These are phyloP conservation scores for Sporodiniella umbellata DNA, from an alignment of 371 early-diverging fungal genomes.

Conservation along the genomic window DNA sequence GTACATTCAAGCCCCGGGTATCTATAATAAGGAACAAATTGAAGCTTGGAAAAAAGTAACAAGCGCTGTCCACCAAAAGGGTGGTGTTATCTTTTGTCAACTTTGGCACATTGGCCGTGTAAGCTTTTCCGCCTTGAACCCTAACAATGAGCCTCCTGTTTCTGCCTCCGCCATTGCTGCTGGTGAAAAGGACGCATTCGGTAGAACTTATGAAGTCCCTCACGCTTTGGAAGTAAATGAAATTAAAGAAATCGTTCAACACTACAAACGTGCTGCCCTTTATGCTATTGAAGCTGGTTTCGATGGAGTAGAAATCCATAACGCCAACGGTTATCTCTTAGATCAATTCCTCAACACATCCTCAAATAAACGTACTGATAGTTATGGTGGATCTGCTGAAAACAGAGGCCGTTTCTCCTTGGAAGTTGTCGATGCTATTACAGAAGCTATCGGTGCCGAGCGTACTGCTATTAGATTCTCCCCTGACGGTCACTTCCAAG, in stretches of 20 bases:
- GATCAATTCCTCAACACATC: slow-evolving; percentile 48
- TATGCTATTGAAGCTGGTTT: slow-evolving; percentile 48
- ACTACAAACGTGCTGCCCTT: slow-evolving; percentile 56
- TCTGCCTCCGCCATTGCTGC: slow-evolving; percentile 2
- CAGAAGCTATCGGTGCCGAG: slow-evolving; percentile 24
- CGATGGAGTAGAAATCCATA: slow-evolving; percentile 70
- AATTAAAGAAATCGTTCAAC: slow-evolving; percentile 51
- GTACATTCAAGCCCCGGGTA: slow-evolving; percentile 34
- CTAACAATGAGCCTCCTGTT: background rate
- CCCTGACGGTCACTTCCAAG: slow-evolving; percentile 11
- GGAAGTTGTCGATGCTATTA: slow-evolving; percentile 53
- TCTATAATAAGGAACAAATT: slow-evolving; percentile 40
- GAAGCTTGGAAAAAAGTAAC: slow-evolving; percentile 55
- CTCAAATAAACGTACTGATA: slow-evolving; percentile 49
- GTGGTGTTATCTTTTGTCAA: slow-evolving; percentile 55
- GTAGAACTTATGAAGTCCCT: background rate
- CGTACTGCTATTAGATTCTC: slow-evolving; percentile 19
- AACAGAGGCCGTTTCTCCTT: slow-evolving; percentile 66
- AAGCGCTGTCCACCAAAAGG: slow-evolving; percentile 54
- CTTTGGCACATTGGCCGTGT: slow-evolving; percentile 49
- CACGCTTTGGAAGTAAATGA: slow-evolving; percentile 57
- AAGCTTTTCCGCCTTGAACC: background rate
- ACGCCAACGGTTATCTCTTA: slow-evolving; percentile 63
- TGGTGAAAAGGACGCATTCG: background rate
- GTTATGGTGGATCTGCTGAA: slow-evolving; percentile 73